Evolutionary conservation across 805 yeast genomes (phyloP).

Genomic region (Clavispora carvajalis): DNA sequence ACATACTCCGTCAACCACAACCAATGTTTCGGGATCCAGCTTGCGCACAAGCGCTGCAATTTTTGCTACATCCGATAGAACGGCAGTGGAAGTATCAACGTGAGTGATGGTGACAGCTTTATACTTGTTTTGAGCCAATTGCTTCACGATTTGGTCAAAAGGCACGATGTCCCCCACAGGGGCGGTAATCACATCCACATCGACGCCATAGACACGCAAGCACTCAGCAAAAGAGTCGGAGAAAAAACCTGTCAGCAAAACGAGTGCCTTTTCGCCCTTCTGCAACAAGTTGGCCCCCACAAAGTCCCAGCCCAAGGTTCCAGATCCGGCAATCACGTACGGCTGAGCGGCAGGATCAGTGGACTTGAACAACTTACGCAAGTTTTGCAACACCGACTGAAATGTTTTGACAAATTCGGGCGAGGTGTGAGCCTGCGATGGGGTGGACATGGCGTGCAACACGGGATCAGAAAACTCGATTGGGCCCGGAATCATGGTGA

Average conservation of each 20-base stretch:
- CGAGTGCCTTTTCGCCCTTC: conserved; percentile 64
- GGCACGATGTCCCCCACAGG: conserved; percentile 70
- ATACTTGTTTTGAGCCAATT: conserved; percentile 50
- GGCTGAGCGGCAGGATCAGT: conserved; percentile 67
- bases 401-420: conserved; percentile 76
- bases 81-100: conserved; percentile 97
- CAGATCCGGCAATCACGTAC: conserved; percentile 80
- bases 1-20: conserved; percentile 92
- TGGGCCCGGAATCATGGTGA: conserved; percentile 78
- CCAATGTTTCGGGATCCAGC: conserved; percentile 71
- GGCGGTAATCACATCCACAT: conserved; percentile 71
- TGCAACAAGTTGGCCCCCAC: conserved; percentile 68
- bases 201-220: conserved; percentile 64
- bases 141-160: conserved; percentile 47
- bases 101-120: conserved; percentile 81
- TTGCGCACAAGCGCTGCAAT: conserved; percentile 57
- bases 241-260: conserved; percentile 87
- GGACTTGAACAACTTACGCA: conserved; percentile 72
- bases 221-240: conserved; percentile 78
- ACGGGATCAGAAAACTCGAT: conserved; percentile 79
- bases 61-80: conserved; percentile 62
- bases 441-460: conserved; percentile 71
- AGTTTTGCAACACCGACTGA: conserved; percentile 58
- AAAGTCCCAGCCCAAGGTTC: conserved; percentile 94
- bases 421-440: conserved; percentile 85